A percentile compares a stretch with the other conserved stretches of the same genome.
Conservation (phyloP, 805 yeast species). For the Yarrowia sp. region DNA sequence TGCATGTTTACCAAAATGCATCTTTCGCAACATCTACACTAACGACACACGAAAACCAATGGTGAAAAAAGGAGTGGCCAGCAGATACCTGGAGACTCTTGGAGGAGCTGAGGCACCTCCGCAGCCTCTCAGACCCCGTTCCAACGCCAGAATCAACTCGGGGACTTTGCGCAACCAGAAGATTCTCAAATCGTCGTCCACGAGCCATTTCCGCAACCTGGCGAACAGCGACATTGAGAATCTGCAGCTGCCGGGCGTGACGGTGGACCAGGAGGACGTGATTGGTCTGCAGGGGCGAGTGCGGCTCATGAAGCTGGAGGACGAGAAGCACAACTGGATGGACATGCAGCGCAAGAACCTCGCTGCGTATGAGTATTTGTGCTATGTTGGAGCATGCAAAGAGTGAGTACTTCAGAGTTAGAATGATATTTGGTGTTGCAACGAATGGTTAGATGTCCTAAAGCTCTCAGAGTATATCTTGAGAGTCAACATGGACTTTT, state of each 20-base stretch:
- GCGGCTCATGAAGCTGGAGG: constrained; percentile 38
- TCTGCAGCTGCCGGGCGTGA: constrained; percentile 35
- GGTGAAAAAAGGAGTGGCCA: constrained; percentile 26
- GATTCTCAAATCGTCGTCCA: constrained; percentile 15
- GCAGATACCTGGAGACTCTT: constrained; percentile 21
- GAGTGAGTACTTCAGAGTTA: constrained; percentile 35
- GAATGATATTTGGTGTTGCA: too few species aligned
- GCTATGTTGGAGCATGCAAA: constrained; percentile 79
- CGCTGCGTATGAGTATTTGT: constrained; percentile 71
- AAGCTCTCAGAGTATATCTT: too few species aligned
- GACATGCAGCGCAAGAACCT: constrained; percentile 45
- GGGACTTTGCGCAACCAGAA: constrained; percentile 15
- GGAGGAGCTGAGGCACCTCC: constrained; percentile 18
- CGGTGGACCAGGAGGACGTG: constrained; percentile 38
- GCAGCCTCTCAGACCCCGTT: constrained; percentile 1
- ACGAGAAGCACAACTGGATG: constrained; percentile 39
- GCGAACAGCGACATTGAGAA: constrained; percentile 28
- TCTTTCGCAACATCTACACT: background rate
- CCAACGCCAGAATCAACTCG: constrained; percentile 19
- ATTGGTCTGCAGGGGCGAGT: constrained; percentile 38
- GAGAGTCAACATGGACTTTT: too few species aligned
- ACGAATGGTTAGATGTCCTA: too few species aligned
- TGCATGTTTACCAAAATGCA: constrained; percentile 1
- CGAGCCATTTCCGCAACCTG: constrained; percentile 7
- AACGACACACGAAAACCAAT: constrained; percentile 10